Evolutionary conservation across 768 basidiomycete genomes (phyloP), one percentile per base, ranked within the genome.

Genomic region (Lentinula sp.): DNA sequence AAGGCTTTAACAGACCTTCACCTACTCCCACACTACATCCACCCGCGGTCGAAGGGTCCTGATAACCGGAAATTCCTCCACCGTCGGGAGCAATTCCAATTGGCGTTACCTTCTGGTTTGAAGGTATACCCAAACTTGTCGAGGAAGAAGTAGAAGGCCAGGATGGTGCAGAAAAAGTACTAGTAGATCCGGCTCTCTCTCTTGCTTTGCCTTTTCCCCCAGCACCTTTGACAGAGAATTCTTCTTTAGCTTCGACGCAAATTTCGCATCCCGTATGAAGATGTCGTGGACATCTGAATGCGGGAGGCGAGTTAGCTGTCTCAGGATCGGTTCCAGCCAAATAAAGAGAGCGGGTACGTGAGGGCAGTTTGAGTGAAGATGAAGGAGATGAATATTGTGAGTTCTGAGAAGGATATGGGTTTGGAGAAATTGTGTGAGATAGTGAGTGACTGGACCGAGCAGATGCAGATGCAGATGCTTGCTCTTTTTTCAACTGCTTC

Each of bases 261-360:
- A 91, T 89, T 65, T 88, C 84, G 65, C 89, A 92, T 37, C 82
- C 83, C 5, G 83, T 84, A 65, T 87, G 83, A 1, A 92, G 77
- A 69, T 92, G 89, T 18, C 89, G 80, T 0, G 88, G 84, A 66
- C 89, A 92, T 46, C 87, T 83, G 67, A 84, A 75, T 0, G 82
- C 76, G 5, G 85, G 82, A 3, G 86, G 83, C 2, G 85, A 81
- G 69, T 85, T 86, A 5, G 84, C 80, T 0, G 84, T 82, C 46
- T 75, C 79, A 1, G 83, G 84, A 65, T 88, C 83, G 3, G 84
- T 79, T 49, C 89, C 88, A 4, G 76, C 80, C 63, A 77, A 75
- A 69, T 89, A 91, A 13, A 88, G 70, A 0, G 74, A 66, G 35
- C 74, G 75, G 4, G 78, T 78, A 57, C 84, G 83, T 5, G 78